Percentiles rank a stretch among this genome's conserved stretches.
phyloP scores from a whole-genome alignment of 108 stramenopile genomes.

The Skeletonema menzelii region DNA sequence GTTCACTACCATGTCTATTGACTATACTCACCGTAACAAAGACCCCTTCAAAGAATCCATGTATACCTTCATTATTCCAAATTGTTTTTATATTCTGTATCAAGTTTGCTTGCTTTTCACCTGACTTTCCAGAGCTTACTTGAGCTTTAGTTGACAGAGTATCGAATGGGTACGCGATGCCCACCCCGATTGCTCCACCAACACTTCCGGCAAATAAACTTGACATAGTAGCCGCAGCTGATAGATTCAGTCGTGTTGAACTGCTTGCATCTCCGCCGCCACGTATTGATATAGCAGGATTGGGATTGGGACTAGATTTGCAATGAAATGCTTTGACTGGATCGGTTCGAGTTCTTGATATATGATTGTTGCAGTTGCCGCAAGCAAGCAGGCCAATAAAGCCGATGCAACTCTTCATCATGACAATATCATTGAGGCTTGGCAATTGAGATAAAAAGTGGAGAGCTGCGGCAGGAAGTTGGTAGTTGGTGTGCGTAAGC shows the following conservation, averaged over 20 bases:
- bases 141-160: conserved; percentile 59
- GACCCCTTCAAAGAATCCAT: conserved; percentile 68
- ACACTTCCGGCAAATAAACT: conserved; percentile 52
- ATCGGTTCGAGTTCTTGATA: background rate
- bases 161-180: conserved; percentile 58
- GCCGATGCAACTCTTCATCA: conserved; percentile 25
- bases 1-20: background rate
- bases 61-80: conserved; percentile 39
- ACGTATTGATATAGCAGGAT: conserved; percentile 9
- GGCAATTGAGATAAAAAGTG: too few relatives aligned
- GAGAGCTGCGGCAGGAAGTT: too few relatives aligned
- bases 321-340: background rate
- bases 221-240: conserved; percentile 16
- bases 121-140: conserved; percentile 22
- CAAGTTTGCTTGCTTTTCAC: conserved; percentile 11
- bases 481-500: too few relatives aligned
- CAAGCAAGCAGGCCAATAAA: conserved; percentile 32
- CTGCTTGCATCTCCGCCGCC: conserved; percentile 7
- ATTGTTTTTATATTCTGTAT: conserved; percentile 27
- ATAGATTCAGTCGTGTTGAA: conserved; percentile 22
- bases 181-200: conserved; percentile 62
- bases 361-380: conserved; percentile 13
- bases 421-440: background rate
- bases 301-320: conserved; percentile 4
- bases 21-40: conserved; percentile 28